Evolutionary conservation across 768 basidiomycete species (phyloP), one percentile per base, ranked within the genome.

Genomic region (Calocybe cyanea): DNA sequence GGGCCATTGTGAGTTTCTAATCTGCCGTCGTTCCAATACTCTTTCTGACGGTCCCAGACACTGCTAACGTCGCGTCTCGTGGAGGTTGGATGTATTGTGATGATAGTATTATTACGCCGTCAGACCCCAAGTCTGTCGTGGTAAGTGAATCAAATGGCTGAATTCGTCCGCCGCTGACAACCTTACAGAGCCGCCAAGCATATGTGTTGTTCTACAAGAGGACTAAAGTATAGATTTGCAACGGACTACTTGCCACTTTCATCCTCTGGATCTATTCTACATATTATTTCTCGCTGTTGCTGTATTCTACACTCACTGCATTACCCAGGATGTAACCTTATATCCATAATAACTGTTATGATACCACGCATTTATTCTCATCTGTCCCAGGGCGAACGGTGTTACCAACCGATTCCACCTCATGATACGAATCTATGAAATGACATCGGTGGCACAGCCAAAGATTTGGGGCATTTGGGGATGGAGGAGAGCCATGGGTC

Each of bases 21-120:
- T n/a, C 31, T 35, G 7, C 14, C 43, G 17, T 20, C 15, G 14
- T 21, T 32, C 42, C 33, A 7, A 44, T 41, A 35, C 8, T 20
- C 24, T 20, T 42, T 43, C 51, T 45, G 41, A 41, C 18, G 17
- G 35, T 31, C 21, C 4, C 55, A 96, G 95, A 98, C 63, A 98
- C 95, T 37, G 92, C 96, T 15, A 93, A 83, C 57, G 82, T 99
- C 41, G 80, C 89, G 28, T 91, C 87, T 13, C 75, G 84, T 43
- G 85, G 87, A 25, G 83, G 87, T 30, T 99, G 96, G 96, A 68
- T 85, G 61, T 90, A 90, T 57, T 94, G 92, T 61, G 93, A 96
- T 57, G 95, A 98, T 63, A 93, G 92, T 57, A 87, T 87, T 56
- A 76, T 97, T 49, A 80, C 81, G 39, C 59, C 75, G 35, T 82